Evolutionary conservation across 192 early-diverging fungal species (phyloP).

Genomic region (Coemansia sp.): DNA sequence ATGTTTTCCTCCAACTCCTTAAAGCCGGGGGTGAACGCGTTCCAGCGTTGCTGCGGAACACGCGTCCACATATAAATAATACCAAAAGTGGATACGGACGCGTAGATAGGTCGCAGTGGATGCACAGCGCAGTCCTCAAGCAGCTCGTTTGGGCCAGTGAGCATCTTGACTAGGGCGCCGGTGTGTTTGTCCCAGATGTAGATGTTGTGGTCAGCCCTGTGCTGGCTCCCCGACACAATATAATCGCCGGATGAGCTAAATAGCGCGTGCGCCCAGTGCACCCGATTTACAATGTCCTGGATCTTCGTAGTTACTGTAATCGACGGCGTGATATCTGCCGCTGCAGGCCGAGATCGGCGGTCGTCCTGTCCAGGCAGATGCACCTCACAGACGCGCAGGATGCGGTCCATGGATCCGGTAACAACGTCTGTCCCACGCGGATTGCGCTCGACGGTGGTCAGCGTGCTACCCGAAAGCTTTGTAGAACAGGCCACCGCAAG

Average conservation of each 20-base stretch:
- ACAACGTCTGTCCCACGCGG: conserved; percentile 64
- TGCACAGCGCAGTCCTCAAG: conserved; percentile 82
- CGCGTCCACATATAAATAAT: conserved; percentile 88
- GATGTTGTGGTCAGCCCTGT: conserved; percentile 89
- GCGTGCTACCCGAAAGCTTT: conserved; percentile 37
- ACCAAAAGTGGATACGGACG: conserved; percentile 77
- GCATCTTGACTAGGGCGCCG: conserved; percentile 82
- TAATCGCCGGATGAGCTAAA: conserved; percentile 90
- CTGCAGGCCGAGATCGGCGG: not conserved
- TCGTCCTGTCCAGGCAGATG: conserved; percentile 20
- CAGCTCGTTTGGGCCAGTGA: conserved; percentile 85
- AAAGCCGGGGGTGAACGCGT: conserved; percentile 92
- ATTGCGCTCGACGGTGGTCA: conserved; percentile 41
- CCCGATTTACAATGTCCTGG: conserved; percentile 85
- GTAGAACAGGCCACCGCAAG: conserved; percentile 23
- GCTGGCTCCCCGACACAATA: conserved; percentile 77
- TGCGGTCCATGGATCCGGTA: conserved; percentile 76
- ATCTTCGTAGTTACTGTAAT: conserved; percentile 65
- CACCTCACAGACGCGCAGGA: conserved; percentile 68
- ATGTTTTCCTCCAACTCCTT: conserved; percentile 91
- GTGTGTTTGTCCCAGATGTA: conserved; percentile 89
- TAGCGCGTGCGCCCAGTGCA: conserved; percentile 84
- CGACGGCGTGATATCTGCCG: conserved; percentile 18
- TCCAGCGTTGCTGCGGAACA: conserved; percentile 77
- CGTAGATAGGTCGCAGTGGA: conserved; percentile 78